Evolutionary conservation across 192 early-diverging fungal species (phyloP), one percentile per base, ranked within the genome.

Genomic region (Gonapodya prolifera): DNA sequence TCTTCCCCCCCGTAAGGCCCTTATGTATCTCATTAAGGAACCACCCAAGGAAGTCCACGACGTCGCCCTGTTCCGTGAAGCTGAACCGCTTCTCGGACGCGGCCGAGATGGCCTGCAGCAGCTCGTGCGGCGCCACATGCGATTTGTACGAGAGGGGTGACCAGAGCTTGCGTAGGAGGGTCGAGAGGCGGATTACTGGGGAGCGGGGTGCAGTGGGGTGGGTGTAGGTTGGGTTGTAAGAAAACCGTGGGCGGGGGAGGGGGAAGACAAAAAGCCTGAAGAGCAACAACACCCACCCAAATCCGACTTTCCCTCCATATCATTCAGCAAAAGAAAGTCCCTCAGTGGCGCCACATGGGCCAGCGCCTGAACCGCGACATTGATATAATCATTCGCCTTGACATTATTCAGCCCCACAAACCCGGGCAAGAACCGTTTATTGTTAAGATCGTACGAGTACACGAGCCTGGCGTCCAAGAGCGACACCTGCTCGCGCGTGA

Each of bases 341-440:
- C 96, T 87, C n/a, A 99, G 81, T 32, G 91, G 93, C 36, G 90
- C 86, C 33, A 97, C 89, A 78, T 98, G 97, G 0, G 90, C 89
- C 18, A 99, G 81, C 0, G 92, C 89, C 81, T 98, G 95, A 32
- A 99, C 85, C 45, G 95, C 89, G 16, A 92, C 94, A 80, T 97
- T 99, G 69, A 97, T 90, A 82, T 94, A 96, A 80, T 97, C 96
- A 80, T 96, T 99, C 18, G 88, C 87, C 80, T 99, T 99, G 77
- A 98, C 89, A 76, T 94, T 96, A 79, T 98, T 98, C 34, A 99
- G 79, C 0, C 97, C 96, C 31, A 98, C 91, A 81, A 95, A 96
- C 0, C 97, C 97, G 35, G 94, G 91, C 8, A 95, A 71, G 76
- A 96, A 99, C 75, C 85, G 83, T 78, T 93, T 94, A 76, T 94